Evolutionary conservation across 1,284 basidiomycete species (phyloP).

Genomic region (Chiua sp.): DNA sequence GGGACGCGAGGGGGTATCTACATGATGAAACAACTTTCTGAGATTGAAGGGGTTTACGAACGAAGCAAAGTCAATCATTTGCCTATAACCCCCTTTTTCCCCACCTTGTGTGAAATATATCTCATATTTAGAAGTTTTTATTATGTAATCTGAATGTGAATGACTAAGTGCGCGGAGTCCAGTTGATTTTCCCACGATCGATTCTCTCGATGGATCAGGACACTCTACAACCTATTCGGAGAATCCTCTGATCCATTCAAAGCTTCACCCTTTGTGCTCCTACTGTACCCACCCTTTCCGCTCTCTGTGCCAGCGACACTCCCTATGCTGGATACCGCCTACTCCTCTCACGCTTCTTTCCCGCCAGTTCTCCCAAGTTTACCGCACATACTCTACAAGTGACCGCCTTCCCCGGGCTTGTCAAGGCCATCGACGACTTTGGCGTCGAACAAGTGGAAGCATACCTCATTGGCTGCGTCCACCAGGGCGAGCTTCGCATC

Average conservation of each 20-base stretch:
- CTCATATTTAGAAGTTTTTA: no score
- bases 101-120: no score
- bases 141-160: no score
- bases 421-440: constrained; percentile 75
- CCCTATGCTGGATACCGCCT: constrained; percentile 85
- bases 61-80: no score
- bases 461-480: constrained; percentile 92
- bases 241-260: constrained; percentile 98
- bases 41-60: no score
- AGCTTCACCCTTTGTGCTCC: constrained; percentile 83
- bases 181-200: constrained; percentile 40
- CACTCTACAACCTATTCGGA: constrained; percentile 92
- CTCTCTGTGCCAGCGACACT: constrained; percentile 50
- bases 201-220: constrained; percentile 71
- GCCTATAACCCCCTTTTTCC: no score
- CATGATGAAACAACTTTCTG: no score
- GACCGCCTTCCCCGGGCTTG: constrained; percentile 75
- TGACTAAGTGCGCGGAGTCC: no score
- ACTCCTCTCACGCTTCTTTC: constrained; percentile 93
- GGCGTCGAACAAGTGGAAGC: constrained; percentile 85
- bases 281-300: constrained; percentile 82
- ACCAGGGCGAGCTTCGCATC: constrained; percentile 88
- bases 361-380: constrained; percentile 94
- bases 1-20: no score
- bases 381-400: constrained; percentile 91